Evolutionary conservation across 2,329 filamentous ascomycete species (phyloP), one percentile per base, ranked within the genome.

Genomic region (Atkinsonella texensis): DNA sequence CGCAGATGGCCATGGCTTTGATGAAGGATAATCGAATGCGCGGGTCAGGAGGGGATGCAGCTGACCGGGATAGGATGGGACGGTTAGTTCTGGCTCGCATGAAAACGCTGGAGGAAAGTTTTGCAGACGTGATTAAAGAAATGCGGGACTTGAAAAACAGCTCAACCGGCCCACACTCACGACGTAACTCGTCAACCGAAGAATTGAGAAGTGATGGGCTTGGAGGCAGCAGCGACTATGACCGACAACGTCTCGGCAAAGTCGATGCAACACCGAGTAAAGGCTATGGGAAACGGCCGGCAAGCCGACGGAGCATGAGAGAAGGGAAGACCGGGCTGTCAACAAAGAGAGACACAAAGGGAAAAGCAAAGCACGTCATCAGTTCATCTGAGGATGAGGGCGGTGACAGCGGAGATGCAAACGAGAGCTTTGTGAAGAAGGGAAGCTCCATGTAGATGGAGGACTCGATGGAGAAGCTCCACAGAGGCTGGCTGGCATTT

Each of bases 81-180:
- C 80, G 88, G 52, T 76, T 95, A 45, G 85, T 96, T 68, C 73
- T 96, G 45, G 88, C 89, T 9, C 76, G 89, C 35, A 96, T 96
- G 89, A 93, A 93, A 65, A 91, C 85, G 8, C 75, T 97, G 2
- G 90, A 97, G 65, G 89, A 95, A 67, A 85, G 89, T 13, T 91
- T 97, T 65, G 79, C 85, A 2, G 88, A 95, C 54, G 84, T 95
- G n/a, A 79, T 89, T 52, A 81, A 80, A 55, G 88, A 93, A 65
- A 84, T 95, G 65, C 81, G 86, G 55, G 80, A 81, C 56, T 69
- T 79, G 64, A 79, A 73, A 67, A 68, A 66, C 46, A 70, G 67
- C 40, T 71, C 69, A 32, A 72, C 69, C n/a, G 67, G 67, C 35
- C 70, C 72, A 3, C 70, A 73, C 2, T 76, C 76, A 7, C 69